Base-by-base conservation (phyloP, 352 stramenopile species). In the Globisporangium spiculum region DNA sequence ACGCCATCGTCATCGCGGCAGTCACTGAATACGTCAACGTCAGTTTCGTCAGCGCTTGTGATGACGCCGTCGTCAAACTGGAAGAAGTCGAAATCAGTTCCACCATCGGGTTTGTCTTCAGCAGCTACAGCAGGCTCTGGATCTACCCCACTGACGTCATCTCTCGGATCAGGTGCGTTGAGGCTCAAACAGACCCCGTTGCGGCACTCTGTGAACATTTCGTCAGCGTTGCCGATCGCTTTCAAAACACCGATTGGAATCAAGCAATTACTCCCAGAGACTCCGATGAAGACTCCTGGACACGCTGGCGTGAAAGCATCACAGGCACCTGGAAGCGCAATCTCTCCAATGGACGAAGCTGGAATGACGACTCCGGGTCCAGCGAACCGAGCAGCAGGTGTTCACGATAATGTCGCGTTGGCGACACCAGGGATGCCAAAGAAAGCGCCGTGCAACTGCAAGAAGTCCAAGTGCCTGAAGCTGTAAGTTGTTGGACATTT, bases 401-500 rank as follows among this genome's bases (percentile, higher is more conserved):
- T 53, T 59, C 38, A 32, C 27, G 44, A 67, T 30, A 41, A 57
- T 9, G 52, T 59, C 20, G 38, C 75, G 16, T 10, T n/a, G 26
- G 26, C 67, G 7, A 48, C 69, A 1, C 24, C 60, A 14, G 44
- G 20, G 27, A 60, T 41, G 52, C 58, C 66, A 46, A 94, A 88
- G 59, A 92, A 90, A 53, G 83, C 86, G 0, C 85, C 86, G 6
- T 99, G 97, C 81, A 99, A 98, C 59, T 99, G 97, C 81, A 99
- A 99, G 71, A 98, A 98, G 75, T 98, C 96, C 38, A 98, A 98
- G 75, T 99, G 97, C 63, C 83, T 99, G 18, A 99, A 99, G 77
- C 70, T 99, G 30, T 97, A 81, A 72, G 76, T 78, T 44, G 18
- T 52, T 22, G 44, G 44, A 22, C 4, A 22, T 50, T 48, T 4